Conservation (phyloP, 306 rosid genomes). For the Rosa multiflora region DNA sequence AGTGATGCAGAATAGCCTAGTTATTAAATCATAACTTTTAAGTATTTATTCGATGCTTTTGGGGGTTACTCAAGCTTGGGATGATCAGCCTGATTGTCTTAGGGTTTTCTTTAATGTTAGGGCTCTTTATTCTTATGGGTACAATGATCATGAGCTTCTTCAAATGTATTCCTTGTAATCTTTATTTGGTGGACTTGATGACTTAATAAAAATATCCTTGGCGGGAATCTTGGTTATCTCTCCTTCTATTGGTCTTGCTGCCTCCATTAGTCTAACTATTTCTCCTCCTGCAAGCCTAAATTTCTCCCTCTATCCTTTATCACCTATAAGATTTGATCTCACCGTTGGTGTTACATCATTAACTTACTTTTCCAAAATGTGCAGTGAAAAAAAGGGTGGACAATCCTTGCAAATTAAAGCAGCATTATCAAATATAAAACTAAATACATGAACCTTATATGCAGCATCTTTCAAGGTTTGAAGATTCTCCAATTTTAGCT, state of each 20-base stretch:
- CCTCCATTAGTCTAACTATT: not conserved
- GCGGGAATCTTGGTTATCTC: not conserved
- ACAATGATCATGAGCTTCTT: not conserved
- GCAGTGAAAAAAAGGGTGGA: not conserved
- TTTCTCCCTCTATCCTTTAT: not conserved
- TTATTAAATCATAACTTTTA: not conserved
- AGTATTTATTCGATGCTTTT: not conserved
- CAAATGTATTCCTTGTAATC: not conserved
- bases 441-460: conserved; percentile 54
- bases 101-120: not conserved
- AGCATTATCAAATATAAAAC: not conserved
- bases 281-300: not conserved
- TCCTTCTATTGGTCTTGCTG: not conserved
- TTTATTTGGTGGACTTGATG: not conserved
- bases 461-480: conserved; percentile 88
- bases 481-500: conserved; percentile 83
- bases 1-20: not conserved
- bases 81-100: not conserved
- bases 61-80: not conserved
- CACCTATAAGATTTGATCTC: not conserved
- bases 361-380: not conserved
- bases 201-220: not conserved
- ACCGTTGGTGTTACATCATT: not conserved
- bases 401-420: not conserved
- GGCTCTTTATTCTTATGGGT: not conserved